Evolutionary conservation across 164 flowering plant species (phyloP), one percentile per base, ranked within the genome.

Genomic region (Piper longum): DNA sequence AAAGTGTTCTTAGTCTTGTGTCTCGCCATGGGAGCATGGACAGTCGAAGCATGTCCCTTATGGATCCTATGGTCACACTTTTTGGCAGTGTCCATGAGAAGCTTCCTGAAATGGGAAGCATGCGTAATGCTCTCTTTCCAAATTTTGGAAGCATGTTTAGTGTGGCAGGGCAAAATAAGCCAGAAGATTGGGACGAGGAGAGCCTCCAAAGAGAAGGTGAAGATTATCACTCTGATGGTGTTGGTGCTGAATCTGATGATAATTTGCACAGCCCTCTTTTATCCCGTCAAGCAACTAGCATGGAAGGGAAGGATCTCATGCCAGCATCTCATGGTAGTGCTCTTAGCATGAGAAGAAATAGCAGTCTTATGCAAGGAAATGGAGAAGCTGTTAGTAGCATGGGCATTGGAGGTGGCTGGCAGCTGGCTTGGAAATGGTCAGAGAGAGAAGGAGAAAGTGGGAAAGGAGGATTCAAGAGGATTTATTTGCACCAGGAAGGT

Each of bases 31-130:
- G 95, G 60, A 92, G 86, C 74, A 58, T 86, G 79, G 81, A 60
- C 12, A 82, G 72, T 69, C 87, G 74, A 64, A 79, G 72, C 60
- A 44, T 80, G 61, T 77, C 91, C 16, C 80, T 92, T 16, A 83
- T 85, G 87, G 96, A 92, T 65, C 96, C 98, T 57, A 74, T 92
- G 60, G 98, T 92, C 43, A 85, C 90, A 44, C 81, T 92, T 56
- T 89, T 92, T 70, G 96, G 90, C n/a, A 87, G 91, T 64, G 81
- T 92, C 62, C 96, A 92, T 66, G 98, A 92, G 65, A 92, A 86
- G 73, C 73, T 88, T 16, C 96, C 95, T 8, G 87, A 85, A 43
- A 75, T 77, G 36, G 85, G 87, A 76, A 78, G 85, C 65, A 80
- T 77, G 79, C 69, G 78, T 42, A 80, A 82, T 69, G 76, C 68